phyloP scores from a whole-genome alignment of 768 basidiomycete species.

The Rhodotorula babjevae region DNA sequence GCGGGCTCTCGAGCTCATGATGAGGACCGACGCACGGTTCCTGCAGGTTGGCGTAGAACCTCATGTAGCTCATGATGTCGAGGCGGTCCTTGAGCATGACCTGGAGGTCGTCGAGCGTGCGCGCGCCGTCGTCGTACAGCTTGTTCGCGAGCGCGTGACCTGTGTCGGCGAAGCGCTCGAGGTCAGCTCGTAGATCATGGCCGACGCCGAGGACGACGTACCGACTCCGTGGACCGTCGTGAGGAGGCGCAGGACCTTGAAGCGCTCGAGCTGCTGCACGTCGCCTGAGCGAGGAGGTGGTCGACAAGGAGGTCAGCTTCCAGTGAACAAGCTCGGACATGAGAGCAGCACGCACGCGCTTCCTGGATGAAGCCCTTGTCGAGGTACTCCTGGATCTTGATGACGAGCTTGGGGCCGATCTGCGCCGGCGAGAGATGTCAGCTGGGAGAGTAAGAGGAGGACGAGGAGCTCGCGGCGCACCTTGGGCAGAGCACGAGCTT shows the following conservation, averaged over 20 bases:
- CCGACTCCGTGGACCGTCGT: constrained; percentile 14
- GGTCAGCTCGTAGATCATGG: background rate
- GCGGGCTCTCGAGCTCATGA: background rate
- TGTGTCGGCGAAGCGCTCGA: background rate
- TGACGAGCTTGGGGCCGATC: constrained; percentile 21
- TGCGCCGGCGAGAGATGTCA: background rate
- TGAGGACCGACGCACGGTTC: background rate
- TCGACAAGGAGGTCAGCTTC: no score
- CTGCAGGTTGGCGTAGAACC: background rate
- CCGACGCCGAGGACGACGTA: background rate
- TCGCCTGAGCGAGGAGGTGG: background rate
- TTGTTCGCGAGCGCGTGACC: background rate
- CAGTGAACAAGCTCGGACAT: no score
- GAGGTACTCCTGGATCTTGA: constrained; percentile 19
- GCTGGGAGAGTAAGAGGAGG: no score
- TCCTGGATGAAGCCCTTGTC: constrained; percentile 12
- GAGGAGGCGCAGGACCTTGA: background rate
- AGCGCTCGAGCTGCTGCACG: background rate
- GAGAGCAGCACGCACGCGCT: background rate
- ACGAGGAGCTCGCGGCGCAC: background rate
- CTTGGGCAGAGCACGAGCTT: constrained; percentile 16
- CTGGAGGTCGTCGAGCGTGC: constrained; percentile 2
- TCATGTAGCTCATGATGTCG: background rate
- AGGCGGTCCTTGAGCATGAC: background rate
- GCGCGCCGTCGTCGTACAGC: constrained; percentile 3